Evolutionary conservation across 352 stramenopile species (phyloP), one percentile per base, ranked within the genome.

Genomic region (Phytophthora sojae): DNA sequence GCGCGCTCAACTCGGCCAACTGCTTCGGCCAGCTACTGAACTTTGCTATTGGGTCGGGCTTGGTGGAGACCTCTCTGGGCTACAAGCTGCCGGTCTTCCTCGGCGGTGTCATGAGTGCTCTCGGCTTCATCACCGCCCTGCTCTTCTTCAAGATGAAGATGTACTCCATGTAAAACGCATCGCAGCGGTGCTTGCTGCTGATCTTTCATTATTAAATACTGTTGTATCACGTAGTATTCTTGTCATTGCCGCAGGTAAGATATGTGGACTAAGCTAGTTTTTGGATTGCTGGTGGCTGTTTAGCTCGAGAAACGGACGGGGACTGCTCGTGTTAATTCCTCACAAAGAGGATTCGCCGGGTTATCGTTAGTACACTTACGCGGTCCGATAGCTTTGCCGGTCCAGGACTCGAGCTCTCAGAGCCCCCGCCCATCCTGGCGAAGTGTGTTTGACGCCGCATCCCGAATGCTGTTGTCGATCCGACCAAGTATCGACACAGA

Each of bases 11-110:
- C 71, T 91, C 83, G n/a, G 81, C 85, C 7, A 87, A 87, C 47
- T 90, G 81, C 69, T 75, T 88, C 6, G 86, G 86, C 5, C 83
- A 92, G 32, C 26, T 93, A 14, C 67, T 92, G 42, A 93, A 93
- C 75, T 93, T 89, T 52, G 69, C 76, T 0, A 69, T 88, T 26
- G 80, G 80, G 2, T 78, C 83, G 0, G 78, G 66, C 7, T 54
- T 93, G 4, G 83, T 90, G 6, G 78, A 86, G 17, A 90, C 85
- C 2, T 80, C 80, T 29, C 56, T 91, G 32, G 83, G 83, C 23
- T 91, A 90, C 79, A 77, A 76, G 19, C 70, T 91, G 1, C 85
- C 83, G 0, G 77, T 93, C 5, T 79, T 93, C 49, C 68, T 93
- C n/a, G 85, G 83, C 21, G 85, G 85, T 14, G 49, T 81, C n/a